Evolutionary conservation across 805 yeast species (phyloP), one percentile per base, ranked within the genome.

Genomic region (Saccharomyces paradoxus): DNA sequence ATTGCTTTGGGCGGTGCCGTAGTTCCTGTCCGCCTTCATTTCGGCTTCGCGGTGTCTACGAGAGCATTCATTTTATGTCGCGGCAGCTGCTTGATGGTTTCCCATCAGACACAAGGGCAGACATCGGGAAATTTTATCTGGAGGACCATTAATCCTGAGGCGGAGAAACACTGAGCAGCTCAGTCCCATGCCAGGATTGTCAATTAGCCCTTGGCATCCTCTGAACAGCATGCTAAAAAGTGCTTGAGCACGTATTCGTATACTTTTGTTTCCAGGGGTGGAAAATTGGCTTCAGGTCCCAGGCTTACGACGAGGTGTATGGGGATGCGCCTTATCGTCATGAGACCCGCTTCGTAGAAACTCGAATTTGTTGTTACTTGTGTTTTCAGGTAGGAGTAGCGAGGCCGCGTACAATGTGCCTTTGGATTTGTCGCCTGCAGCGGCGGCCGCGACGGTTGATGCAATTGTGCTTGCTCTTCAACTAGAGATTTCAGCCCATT

Each of bases 291-390:
- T 64, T 63, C 22, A 54, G 61, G 26, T 58, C 64, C 50, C 63
- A 67, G 49, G 70, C 74, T 30, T 64, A 77, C 59, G 74, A 79
- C 55, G 0, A 99, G 99, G 69, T 94, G 94, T 94, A 0, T 99
- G 97, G 4, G 99, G 98, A 78, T 94, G 99, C 27, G 99, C 98
- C 66, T 89, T 84, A 72, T 94, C 99, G 64, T 90, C 87, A 65
- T 88, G 84, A 10, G 74, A 77, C 3, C 99, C 99, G 41, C 76
- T 76, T 51, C 98, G 73, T 0, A 99, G 99, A 4, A 64, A 63
- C n/a, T 76, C 63, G 63, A 78, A 87, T 46, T 76, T 52, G 2
- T 69, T 29, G 74, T 26, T 29, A 74, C 57, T 32, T 14, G 21
- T 32, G 41, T 32, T 56, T 7, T 17, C 41, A 3, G 41, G 37